Evolutionary conservation across 2,329 filamentous ascomycete species (phyloP), one percentile per base, ranked within the genome.

Genomic region (Ceratocystis cubensis): DNA sequence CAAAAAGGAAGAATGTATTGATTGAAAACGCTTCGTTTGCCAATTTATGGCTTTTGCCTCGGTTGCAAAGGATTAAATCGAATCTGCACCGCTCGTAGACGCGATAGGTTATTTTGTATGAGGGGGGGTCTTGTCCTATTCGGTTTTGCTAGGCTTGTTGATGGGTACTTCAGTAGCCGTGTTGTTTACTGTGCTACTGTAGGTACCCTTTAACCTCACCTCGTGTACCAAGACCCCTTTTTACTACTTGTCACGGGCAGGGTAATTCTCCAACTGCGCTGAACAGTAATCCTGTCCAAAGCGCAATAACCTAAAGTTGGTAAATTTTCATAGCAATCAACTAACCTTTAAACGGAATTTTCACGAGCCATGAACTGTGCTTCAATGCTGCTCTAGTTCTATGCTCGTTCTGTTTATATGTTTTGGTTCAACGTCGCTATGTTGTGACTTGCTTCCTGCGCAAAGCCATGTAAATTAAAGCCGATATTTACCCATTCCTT

Each of bases 41-140:
- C 37, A 41, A 13, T 41, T 45, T 66, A 53, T 57, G 61, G 53
- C 50, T 61, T n/a, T 46, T 63, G 44, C 57, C 56, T 62, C 53
- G 62, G 50, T 44, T 63, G 41, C 37, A 65, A n/a, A 62, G 57
- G 37, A 63, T 59, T 30, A 37, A 45, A 10, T 22, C 33, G 41
- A n/a, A 3, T 37, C n/a, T 17, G 44, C 8, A 62, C 56, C 45
- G 61, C 5, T 25, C 8, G 6, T 45, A 22, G 62, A 48, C 63
- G n/a, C 63, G 20, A 64, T 22, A 30, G 20, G 44, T 46, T 28
- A 5, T 45, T 46, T 48, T 20, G 17, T 10, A 8, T 8, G 17
- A 37, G 15, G 15, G 15, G 56, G 56, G 8, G 22, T 61, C 8
- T 30, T 37, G 45, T 10, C 48, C 37, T 64, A 50, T 5, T 61